Conservation (phyloP, 371 early-diverging fungal species). For the Choanephora cucurbitarum region DNA sequence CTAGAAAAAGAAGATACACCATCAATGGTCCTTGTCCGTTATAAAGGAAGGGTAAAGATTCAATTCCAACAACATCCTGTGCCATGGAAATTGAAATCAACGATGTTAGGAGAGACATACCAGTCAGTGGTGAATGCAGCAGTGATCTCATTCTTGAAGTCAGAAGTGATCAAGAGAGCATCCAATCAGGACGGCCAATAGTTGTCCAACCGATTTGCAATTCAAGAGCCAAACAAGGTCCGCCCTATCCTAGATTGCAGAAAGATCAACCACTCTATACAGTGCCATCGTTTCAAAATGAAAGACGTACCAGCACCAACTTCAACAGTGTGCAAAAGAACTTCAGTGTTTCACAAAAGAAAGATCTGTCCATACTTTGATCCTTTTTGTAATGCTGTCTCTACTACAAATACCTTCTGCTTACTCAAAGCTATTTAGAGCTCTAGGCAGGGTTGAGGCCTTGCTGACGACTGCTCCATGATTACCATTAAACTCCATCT, state of each 20-base stretch:
- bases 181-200: conserved; percentile 2
- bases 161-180: conserved; percentile 5
- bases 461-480: too few relatives aligned
- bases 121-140: not conserved
- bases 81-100: not conserved
- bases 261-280: conserved; percentile 12
- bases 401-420: too few relatives aligned
- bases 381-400: too few relatives aligned
- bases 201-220: conserved; percentile 17
- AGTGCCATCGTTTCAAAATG: conserved; percentile 24
- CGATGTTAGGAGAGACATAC: not conserved
- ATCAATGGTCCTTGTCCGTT: conserved; percentile 5
- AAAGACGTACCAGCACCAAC: conserved; percentile 15
- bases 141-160: conserved; percentile 1
- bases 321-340: too few relatives aligned
- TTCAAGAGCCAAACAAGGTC: conserved; percentile 16
- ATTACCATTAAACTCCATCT: too few relatives aligned
- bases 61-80: conserved; percentile 1
- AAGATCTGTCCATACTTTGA: too few relatives aligned
- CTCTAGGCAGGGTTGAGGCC: too few relatives aligned
- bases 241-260: conserved; percentile 17
- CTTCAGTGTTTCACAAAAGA: too few relatives aligned
- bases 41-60: not conserved
- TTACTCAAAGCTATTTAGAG: too few relatives aligned
- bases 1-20: conserved; percentile 1